Evolutionary conservation across 805 yeast species (phyloP), one percentile per base, ranked within the genome.

Genomic region (Yarrowia sp.): DNA sequence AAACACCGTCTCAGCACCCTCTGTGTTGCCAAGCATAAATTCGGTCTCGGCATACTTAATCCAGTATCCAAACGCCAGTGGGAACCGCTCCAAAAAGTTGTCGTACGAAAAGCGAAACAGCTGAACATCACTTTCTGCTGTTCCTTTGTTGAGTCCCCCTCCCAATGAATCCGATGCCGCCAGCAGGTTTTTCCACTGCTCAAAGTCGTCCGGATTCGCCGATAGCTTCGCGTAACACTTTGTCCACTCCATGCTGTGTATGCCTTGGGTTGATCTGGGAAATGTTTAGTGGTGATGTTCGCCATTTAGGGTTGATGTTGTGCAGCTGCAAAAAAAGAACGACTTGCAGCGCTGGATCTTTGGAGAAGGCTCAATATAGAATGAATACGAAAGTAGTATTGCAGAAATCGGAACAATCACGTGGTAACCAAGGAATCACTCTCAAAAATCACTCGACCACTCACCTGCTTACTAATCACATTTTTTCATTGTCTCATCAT

Each of bases 51-150:
- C 81, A 64, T 75, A 77, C 49, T 74, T 69, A 38, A 75, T 73
- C 82, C 82, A 79, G 68, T 77, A 78, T 7, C 80, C 81, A 59
- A 73, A 73, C 9, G 77, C 67, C 36, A 74, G 62, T 0, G 82
- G 82, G 67, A 71, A 79, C 33, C 67, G 65, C 4, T 65, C 63
- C 61, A 79, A 67, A 24, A 78, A 69, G 5, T 66, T 46, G 49
- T 75, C 77, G 52, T 68, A 76, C 21, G 74, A 62, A 26, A 62
- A 62, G 6, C 78, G 70, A 40, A 71, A 69, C 35, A 69, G 65
- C 19, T 69, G 67, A 4, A 76, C 22, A 10, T 69, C 70, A 11
- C 66, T 66, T 19, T 69, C 67, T n/a, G 69, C 58, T 1, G 77
- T 71, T 22, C 70, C 69, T 26, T 74, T 70, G 44, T 70, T 71